phyloP scores from a whole-genome alignment of 129 eudicot species.

The Apium graveolens region DNA sequence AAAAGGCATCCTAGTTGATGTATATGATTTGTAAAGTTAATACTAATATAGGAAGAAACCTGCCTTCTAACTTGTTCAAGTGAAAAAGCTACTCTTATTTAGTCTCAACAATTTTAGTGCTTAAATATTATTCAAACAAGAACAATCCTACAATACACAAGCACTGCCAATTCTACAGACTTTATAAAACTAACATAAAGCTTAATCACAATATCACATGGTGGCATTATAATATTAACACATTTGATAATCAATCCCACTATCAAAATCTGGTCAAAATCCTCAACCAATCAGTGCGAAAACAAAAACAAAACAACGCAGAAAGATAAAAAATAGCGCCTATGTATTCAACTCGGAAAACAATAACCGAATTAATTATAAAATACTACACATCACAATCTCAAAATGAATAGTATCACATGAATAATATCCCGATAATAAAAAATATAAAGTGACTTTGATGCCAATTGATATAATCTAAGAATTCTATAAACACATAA shows the following conservation, averaged over 20 bases:
- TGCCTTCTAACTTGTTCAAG: background rate
- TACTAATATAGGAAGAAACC: too few relatives aligned
- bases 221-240: background rate
- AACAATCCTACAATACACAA: background rate
- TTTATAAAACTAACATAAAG: background rate
- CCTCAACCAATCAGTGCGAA: background rate
- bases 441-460: too few relatives aligned
- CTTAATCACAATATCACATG: background rate
- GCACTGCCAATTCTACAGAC: background rate
- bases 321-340: background rate
- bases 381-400: too few relatives aligned
- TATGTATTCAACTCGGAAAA: too few relatives aligned
- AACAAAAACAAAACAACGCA: background rate
- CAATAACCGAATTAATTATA: too few relatives aligned
- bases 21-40: too few relatives aligned
- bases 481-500: too few relatives aligned
- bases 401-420: too few relatives aligned
- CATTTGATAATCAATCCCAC: background rate
- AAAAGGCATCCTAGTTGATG: too few relatives aligned
- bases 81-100: background rate
- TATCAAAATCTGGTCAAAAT: background rate
- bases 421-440: too few relatives aligned
- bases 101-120: background rate
- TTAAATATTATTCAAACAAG: too few relatives aligned
- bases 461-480: too few relatives aligned